A percentile compares a stretch with the other conserved stretches of the same genome.
phyloP scores from a whole-genome alignment of 2,329 filamentous ascomycete genomes.

The Akanthomyces dipterigenus region DNA sequence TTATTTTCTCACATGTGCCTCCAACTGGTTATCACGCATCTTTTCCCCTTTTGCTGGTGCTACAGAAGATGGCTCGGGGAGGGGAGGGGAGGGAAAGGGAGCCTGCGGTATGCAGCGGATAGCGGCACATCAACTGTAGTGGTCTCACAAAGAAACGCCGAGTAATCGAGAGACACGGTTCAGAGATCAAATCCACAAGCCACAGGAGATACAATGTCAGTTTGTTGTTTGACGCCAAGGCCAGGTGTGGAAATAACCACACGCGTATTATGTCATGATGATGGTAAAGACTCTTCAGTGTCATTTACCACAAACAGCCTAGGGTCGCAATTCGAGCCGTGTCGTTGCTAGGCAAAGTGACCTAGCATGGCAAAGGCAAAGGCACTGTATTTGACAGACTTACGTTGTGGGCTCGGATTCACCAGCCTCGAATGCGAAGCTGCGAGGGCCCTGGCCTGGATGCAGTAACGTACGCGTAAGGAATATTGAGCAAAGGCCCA shows the following conservation, averaged over 20 bases:
- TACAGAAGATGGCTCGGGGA: too few relatives aligned
- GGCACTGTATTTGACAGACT: neutral
- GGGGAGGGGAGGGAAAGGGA: too few relatives aligned
- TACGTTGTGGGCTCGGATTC: neutral
- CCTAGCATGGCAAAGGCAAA: neutral
- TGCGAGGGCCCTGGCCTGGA: neutral
- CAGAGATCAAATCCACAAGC: neutral
- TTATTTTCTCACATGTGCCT: too few relatives aligned
- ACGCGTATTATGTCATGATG: constrained; percentile 8
- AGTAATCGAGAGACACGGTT: neutral
- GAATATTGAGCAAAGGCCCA: neutral
- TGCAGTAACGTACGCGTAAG: constrained; percentile 2
- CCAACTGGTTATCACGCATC: too few relatives aligned
- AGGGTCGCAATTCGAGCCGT: neutral
- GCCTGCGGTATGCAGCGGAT: too few relatives aligned
- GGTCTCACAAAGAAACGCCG: too few relatives aligned
- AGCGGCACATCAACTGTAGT: too few relatives aligned
- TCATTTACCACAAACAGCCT: neutral
- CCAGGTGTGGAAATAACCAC: neutral
- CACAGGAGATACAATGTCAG: neutral
- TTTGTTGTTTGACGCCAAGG: neutral
- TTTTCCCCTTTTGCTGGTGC: too few relatives aligned
- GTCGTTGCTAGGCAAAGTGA: neutral
- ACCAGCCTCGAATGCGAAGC: neutral
- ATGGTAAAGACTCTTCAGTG: neutral